These are phyloP conservation scores for Plectranthus barbatus DNA, from an alignment of 257 asterid genomes.

Conservation along the genomic window DNA sequence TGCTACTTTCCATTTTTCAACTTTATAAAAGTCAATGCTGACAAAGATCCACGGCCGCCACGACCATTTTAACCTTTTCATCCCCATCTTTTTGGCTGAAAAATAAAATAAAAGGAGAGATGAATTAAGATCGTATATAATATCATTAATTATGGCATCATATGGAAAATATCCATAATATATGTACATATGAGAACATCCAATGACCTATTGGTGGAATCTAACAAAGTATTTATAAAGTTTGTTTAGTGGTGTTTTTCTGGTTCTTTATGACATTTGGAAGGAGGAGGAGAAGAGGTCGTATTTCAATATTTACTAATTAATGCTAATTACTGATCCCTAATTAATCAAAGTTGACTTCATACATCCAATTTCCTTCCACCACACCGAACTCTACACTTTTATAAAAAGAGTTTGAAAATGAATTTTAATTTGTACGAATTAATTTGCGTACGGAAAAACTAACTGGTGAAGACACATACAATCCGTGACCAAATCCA, in stretches of 20 bases:
- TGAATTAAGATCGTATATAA: not conserved
- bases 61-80: not conserved
- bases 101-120: no score
- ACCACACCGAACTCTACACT: not conserved
- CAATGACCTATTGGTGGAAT: not conserved
- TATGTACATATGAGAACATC: no score
- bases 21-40: conserved; percentile 20
- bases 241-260: conserved; percentile 15
- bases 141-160: no score
- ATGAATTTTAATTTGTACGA: conserved; percentile 14
- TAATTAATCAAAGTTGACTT: conserved; percentile 9
- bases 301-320: no score
- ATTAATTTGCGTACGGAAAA: conserved; percentile 11
- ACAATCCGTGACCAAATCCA: conserved; percentile 25
- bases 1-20: conserved; percentile 5
- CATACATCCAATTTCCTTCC: not conserved
- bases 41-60: conserved; percentile 5
- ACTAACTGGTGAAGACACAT: conserved; percentile 14
- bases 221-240: no score
- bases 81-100: not conserved
- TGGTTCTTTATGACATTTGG: conserved; percentile 7
- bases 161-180: no score
- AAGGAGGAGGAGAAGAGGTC: not conserved
- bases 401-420: conserved; percentile 3
- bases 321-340: not conserved